These are phyloP conservation scores for Penstemon eatonii DNA, from an alignment of 257 asterid genomes.

Conservation along the genomic window DNA sequence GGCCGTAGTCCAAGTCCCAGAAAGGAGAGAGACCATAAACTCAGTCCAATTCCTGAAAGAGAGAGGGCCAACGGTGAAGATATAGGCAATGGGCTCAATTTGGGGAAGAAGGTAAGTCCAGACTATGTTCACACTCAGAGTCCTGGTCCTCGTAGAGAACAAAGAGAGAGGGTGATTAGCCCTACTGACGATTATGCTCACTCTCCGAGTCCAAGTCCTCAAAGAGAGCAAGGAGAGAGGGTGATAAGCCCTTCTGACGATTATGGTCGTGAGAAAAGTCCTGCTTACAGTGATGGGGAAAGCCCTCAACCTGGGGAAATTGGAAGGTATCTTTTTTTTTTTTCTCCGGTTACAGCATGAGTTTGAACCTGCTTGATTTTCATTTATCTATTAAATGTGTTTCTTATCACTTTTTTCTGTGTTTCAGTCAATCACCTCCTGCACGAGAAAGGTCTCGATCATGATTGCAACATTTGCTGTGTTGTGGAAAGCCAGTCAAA, in stretches of 20 bases:
- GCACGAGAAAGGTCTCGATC: constrained; percentile 44
- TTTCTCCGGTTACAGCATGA: not conserved
- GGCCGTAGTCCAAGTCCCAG: constrained; percentile 45
- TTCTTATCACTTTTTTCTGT: constrained; percentile 19
- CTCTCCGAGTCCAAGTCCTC: constrained; percentile 41
- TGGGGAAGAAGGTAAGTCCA: constrained; percentile 40
- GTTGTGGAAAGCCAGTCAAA: not conserved
- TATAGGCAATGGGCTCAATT: constrained; percentile 30
- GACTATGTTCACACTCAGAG: constrained; percentile 37
- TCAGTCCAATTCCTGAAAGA: constrained; percentile 41
- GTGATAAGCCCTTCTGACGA: constrained; percentile 36
- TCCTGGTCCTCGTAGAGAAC: constrained; percentile 47
- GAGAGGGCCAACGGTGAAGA: constrained; percentile 43
- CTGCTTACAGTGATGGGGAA: constrained; percentile 49
- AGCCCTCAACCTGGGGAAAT: constrained; percentile 46
- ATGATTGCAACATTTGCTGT: constrained; percentile 17
- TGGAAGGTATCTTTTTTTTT: constrained; percentile 41
- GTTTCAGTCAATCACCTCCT: constrained; percentile 55
- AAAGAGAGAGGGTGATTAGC: constrained; percentile 37
- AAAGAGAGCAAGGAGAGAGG: constrained; percentile 44
- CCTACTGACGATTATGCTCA: constrained; percentile 40
- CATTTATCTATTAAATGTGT: not conserved
- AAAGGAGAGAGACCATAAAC: constrained; percentile 41
- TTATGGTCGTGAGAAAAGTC: constrained; percentile 42
- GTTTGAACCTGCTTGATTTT: not conserved